Base-by-base conservation (phyloP, 2,329 filamentous ascomycete genomes). In the Xylaria sp. region DNA sequence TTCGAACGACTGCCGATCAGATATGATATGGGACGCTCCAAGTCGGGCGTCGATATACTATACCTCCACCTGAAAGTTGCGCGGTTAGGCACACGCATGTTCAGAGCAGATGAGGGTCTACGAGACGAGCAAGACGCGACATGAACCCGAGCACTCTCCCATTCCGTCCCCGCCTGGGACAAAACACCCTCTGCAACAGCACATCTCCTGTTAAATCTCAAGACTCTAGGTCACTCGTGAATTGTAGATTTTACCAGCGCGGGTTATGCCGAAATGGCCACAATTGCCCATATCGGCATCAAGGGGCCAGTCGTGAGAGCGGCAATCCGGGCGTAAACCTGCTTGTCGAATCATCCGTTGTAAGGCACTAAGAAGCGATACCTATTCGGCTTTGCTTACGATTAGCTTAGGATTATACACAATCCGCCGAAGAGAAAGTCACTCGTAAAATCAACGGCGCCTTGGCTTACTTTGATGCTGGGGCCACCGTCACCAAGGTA, bases 391-490 rank as follows among this genome's bases (percentile, higher is more conserved):
- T 5, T 19, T 17, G 24, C 39, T 61, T 17, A 50, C n/a, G 19
- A 32, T 42, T 32, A n/a, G 24, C 7, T 4, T 34, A 61, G 51
- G 30, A n/a, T 3, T 4, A 61, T 24, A 7, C 12, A 14, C 39
- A 34, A 14, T n/a, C 17, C 9, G n/a, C 53, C 12, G 50, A 66
- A 32, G 51, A 57, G 36, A 62, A 57, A 34, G 3, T 53, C 21
- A 59, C 57, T 7, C 65, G 71, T 4, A 57, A 54, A 24, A 39
- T 74, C 2, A 53, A 69, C 11, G 79, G 78, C 0, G 76, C 75
- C 3, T 68, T 75, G 65, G 78, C 74, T 1, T 53, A 75, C 9
- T 82, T 81, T 14, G 75, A 72, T 8, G 75, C 75, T 14, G 81
- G 81, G 4, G 79, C 77, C 1, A 58, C 58, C 0, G 67, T 81